Conservation (phyloP, 805 yeast species). For the Danielia reshetovae region DNA sequence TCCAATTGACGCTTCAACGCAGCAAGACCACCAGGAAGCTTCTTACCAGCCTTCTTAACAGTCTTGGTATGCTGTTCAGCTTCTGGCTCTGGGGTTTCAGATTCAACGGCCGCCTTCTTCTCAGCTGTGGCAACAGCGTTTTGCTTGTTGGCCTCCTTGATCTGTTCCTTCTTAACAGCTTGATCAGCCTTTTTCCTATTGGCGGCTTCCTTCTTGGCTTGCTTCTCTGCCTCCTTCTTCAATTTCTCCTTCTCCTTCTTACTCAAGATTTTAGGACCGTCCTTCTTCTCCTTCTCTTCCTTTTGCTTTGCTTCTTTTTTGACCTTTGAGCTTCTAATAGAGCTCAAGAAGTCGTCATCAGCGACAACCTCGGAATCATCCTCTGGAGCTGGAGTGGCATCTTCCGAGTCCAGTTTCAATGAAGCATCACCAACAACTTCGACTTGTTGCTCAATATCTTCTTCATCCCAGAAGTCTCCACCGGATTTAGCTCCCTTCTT, state of each 20-base stretch:
- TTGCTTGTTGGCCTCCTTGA: constrained; percentile 44
- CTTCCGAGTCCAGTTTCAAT: constrained; percentile 17
- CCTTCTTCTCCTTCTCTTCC: constrained; percentile 46
- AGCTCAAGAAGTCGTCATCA: constrained; percentile 65
- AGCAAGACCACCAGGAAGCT: constrained; percentile 86
- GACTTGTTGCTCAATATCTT: constrained; percentile 44
- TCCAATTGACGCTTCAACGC: constrained; percentile 89
- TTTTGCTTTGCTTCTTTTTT: constrained; percentile 70
- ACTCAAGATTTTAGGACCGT: constrained; percentile 73
- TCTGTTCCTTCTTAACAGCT: constrained; percentile 55
- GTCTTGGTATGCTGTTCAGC: constrained; percentile 33
- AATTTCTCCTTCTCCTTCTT: constrained; percentile 95
- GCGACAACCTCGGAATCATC: constrained; percentile 7
- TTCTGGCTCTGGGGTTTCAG: constrained; percentile 31
- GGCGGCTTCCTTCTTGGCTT: constrained; percentile 85
- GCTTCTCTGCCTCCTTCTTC: constrained; percentile 89
- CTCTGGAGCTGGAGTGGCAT: constrained; percentile 5
- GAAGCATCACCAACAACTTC: constrained; percentile 33
- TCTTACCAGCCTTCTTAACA: constrained; percentile 60
- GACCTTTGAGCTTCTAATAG: constrained; percentile 74
- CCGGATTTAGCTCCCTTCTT: constrained; percentile 62
- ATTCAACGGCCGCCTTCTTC: constrained; percentile 20
- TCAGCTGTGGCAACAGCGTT: constrained; percentile 37
- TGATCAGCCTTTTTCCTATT: constrained; percentile 76
- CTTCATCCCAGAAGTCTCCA: constrained; percentile 80